Percentiles rank a stretch among this genome's conserved stretches.
These are phyloP conservation scores for Scenedesmus sp. DNA, from an alignment of 163 green algal species.

Conservation along the genomic window DNA sequence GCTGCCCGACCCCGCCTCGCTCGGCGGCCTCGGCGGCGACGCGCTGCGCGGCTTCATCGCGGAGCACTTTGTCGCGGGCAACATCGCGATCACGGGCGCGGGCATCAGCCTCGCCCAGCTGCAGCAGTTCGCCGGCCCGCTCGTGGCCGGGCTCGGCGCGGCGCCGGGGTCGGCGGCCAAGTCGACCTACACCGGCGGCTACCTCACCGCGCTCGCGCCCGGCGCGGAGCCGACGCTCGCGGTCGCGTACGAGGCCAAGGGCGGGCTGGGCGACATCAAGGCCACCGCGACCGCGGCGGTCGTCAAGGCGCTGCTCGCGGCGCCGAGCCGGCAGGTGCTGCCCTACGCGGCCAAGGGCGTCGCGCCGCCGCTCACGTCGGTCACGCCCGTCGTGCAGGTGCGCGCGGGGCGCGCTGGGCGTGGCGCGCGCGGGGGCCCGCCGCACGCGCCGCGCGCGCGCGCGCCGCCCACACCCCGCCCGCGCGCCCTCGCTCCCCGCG, in stretches of 20 bases:
- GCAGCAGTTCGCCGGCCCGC: conserved; percentile 62
- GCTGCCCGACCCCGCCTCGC: conserved; percentile 61
- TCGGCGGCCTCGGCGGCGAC: conserved; percentile 66
- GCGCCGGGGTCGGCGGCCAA: background rate
- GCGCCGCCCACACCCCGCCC: background rate
- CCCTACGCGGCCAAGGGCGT: conserved; percentile 47
- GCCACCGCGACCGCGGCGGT: conserved; percentile 51
- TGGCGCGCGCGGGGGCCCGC: background rate
- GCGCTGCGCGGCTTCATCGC: conserved; percentile 77
- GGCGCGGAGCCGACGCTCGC: conserved; percentile 18
- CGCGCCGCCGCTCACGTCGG: conserved; percentile 23
- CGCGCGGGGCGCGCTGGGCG: background rate
- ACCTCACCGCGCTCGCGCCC: conserved; percentile 31
- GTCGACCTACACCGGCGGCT: conserved; percentile 39
- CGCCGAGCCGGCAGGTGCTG: conserved; percentile 45
- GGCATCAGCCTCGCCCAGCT: conserved; percentile 58
- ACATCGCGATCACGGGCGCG: conserved; percentile 84
- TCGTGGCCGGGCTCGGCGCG: conserved; percentile 61
- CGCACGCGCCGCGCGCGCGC: too few relatives aligned
- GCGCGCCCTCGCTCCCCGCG: background rate
- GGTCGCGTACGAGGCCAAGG: conserved; percentile 53
- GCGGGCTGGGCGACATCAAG: conserved; percentile 62
- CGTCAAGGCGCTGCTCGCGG: conserved; percentile 59
- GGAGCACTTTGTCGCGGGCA: conserved; percentile 67
- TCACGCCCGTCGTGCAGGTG: conserved; percentile 44